Conservation (phyloP, 169 alveolate genomes). For the Plasmodium gonderi region DNA sequence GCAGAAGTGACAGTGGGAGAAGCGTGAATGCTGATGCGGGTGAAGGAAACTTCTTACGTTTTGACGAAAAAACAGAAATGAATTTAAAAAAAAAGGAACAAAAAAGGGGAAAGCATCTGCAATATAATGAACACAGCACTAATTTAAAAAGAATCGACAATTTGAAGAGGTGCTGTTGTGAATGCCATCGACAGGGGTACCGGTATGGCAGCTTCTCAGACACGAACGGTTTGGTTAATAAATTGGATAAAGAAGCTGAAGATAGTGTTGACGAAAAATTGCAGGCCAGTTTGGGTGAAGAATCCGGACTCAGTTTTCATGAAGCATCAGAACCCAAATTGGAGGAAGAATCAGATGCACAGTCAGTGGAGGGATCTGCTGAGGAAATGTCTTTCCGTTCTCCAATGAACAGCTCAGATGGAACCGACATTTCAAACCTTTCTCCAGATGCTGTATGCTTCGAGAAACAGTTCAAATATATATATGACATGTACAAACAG, state of each 20-base stretch:
- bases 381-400: background rate
- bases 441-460: conserved; percentile 60
- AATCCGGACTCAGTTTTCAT: background rate
- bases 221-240: background rate
- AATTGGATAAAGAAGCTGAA: background rate
- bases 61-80: background rate
- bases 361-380: background rate
- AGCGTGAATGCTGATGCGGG: too few species aligned
- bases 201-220: background rate
- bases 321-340: background rate
- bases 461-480: conserved; percentile 73
- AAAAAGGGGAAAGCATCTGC: background rate
- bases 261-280: background rate
- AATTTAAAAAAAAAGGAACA: background rate
- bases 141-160: background rate
- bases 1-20: background rate
- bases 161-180: background rate
- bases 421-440: conserved; percentile 50
- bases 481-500: conserved; percentile 69
- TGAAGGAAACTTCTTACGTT: background rate
- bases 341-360: background rate
- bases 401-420: conserved; percentile 10
- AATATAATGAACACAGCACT: background rate
- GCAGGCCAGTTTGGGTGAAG: background rate
- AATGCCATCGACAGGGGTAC: too few species aligned